A percentile compares a stretch with the other conserved stretches of the same genome.
These are phyloP conservation scores for Boletus pseudopeckii DNA, from an alignment of 768 basidiomycete genomes.

Conservation along the genomic window DNA sequence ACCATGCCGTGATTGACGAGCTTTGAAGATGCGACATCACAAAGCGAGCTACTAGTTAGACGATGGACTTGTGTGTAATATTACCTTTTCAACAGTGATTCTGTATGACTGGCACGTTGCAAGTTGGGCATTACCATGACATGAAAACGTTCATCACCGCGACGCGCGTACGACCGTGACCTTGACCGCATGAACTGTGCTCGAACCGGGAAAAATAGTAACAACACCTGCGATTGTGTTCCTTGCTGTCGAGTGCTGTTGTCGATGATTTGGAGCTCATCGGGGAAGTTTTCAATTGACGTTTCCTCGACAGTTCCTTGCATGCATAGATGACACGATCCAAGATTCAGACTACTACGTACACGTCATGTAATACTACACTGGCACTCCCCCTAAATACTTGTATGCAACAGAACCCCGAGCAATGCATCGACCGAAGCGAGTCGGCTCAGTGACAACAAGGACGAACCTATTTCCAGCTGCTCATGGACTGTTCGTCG, in stretches of 20 bases:
- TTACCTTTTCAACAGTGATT: neutral
- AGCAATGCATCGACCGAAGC: neutral
- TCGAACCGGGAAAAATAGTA: neutral
- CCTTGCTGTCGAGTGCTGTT: neutral
- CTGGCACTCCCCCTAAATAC: neutral
- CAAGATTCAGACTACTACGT: neutral
- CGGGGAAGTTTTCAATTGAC: too few relatives aligned
- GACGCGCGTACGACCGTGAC: too few relatives aligned
- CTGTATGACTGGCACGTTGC: too few relatives aligned
- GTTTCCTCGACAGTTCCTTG: too few relatives aligned
- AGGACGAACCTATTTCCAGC: too few relatives aligned
- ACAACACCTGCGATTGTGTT: neutral
- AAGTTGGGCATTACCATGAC: too few relatives aligned
- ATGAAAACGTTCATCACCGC: neutral
- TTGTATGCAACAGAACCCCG: neutral
- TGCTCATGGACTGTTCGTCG: neutral
- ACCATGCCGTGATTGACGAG: constrained; percentile 8
- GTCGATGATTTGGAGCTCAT: neutral
- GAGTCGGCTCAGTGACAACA: too few relatives aligned
- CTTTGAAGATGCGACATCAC: constrained; percentile 14
- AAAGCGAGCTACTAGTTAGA: neutral
- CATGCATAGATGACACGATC: too few relatives aligned
- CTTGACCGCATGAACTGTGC: too few relatives aligned
- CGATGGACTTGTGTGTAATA: neutral
- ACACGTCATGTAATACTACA: neutral